Conservation (phyloP, 768 basidiomycete species). For the Trametes elegans region DNA sequence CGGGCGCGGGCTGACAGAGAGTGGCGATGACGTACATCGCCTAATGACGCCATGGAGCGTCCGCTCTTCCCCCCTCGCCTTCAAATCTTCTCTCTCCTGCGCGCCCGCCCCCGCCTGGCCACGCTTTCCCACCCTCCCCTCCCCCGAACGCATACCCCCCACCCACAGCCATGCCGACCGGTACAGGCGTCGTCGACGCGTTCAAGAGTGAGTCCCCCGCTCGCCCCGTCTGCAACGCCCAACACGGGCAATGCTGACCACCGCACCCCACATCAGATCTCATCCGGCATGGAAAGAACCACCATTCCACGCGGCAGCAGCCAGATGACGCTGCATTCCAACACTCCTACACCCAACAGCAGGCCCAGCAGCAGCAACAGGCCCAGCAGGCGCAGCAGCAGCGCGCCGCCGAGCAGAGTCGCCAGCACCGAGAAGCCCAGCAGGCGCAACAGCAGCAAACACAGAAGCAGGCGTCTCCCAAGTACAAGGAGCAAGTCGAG, state of each 20-base stretch:
- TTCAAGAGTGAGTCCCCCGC: slow-evolving; percentile 68
- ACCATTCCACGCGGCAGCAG: slow-evolving; percentile 26
- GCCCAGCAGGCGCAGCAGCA: slow-evolving; percentile 17
- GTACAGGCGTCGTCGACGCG: slow-evolving; percentile 70
- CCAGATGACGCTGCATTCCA: slow-evolving; percentile 19
- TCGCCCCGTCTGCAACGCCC: slow-evolving; percentile 3
- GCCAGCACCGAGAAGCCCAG: slow-evolving; percentile 23
- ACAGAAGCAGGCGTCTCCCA: slow-evolving; percentile 31
- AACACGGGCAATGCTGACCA: slow-evolving; percentile 1
- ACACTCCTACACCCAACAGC: not conserved
- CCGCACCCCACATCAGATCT: slow-evolving; percentile 37
- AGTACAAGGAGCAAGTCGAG: slow-evolving; percentile 50
- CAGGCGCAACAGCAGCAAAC: slow-evolving; percentile 32
- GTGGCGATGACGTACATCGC: slow-evolving; percentile 16
- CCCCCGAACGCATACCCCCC: slow-evolving; percentile 1
- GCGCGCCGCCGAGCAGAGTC: slow-evolving; percentile 14
- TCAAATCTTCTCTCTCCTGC: slow-evolving; percentile 7
- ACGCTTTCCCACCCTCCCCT: not conserved
- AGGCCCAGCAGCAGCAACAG: slow-evolving; percentile 16
- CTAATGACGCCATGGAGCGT: slow-evolving; percentile 19
- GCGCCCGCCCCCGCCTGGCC: not conserved
- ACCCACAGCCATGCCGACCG: slow-evolving; percentile 50
- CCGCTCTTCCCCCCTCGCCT: slow-evolving; percentile 9
- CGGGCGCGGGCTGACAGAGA: not conserved
- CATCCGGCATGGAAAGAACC: slow-evolving; percentile 53